These are phyloP conservation scores for Butyriboletus loyo DNA, from an alignment of 768 basidiomycete genomes.

Conservation along the genomic window DNA sequence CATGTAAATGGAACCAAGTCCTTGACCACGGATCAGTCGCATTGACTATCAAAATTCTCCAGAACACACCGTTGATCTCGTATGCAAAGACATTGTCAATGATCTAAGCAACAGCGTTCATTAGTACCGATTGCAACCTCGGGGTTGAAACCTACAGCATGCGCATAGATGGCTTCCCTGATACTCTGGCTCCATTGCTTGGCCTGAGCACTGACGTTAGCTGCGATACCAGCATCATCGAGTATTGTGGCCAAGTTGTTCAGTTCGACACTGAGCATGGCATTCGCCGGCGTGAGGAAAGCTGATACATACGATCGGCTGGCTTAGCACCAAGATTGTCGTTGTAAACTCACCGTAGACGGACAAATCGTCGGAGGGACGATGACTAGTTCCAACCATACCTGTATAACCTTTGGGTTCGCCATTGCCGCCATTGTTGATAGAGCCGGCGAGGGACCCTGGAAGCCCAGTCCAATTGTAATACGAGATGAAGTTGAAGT, in stretches of 20 bases:
- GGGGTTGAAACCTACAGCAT: conserved; percentile 42
- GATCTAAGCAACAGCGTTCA: conserved; percentile 38
- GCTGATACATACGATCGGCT: conserved; percentile 39
- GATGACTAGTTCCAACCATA: conserved; percentile 69
- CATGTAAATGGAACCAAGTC: conserved; percentile 67
- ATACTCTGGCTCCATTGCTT: conserved; percentile 57
- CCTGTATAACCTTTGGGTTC: conserved; percentile 77
- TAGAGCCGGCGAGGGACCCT: conserved; percentile 56
- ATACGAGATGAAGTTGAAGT: conserved; percentile 73
- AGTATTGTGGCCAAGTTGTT: conserved; percentile 57
- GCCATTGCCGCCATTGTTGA: conserved; percentile 66
- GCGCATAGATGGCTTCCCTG: conserved; percentile 56
- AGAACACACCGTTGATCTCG: conserved; percentile 60
- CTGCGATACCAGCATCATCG: conserved; percentile 44
- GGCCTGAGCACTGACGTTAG: conserved; percentile 53
- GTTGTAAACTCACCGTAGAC: conserved; percentile 47
- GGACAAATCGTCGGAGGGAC: conserved; percentile 74
- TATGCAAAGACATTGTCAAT: conserved; percentile 70
- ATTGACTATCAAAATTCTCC: background rate
- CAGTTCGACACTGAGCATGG: conserved; percentile 77
- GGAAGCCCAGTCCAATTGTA: conserved; percentile 80
- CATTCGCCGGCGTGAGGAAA: conserved; percentile 76
- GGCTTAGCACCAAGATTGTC: background rate
- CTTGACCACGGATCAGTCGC: conserved; percentile 28
- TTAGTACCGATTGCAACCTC: background rate